Base-by-base conservation (phyloP, 1,284 basidiomycete genomes). In the Melampsora abietis-canadensis region DNA sequence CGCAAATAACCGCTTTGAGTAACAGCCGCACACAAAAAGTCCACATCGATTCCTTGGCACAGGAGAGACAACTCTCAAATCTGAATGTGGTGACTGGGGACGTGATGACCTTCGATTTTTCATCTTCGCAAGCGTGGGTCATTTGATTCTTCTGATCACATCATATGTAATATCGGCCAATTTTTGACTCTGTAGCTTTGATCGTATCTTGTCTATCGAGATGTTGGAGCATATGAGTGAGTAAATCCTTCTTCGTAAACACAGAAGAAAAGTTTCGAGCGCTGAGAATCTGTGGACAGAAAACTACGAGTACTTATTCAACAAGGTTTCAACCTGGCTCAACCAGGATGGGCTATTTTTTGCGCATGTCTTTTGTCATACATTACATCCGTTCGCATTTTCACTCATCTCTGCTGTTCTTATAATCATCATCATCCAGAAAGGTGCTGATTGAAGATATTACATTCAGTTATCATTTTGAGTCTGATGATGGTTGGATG, bases 201-300 rank as follows among this genome's bases (percentile, higher is more conserved):
- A 90, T 79, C 85, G 89, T 70, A 88, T 91, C 73, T 78, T 91
- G 10, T 88, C 88, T 19, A 90, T 91, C 76, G 90, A 91, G 86
- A 91, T 91, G 89, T 89, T 91, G 77, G 90, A 91, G 78, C 90
- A 91, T 80, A 90, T 90, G 89, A 90, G 77, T 74, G 19, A 59
- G 60, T 34, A 24, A 51, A 31, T 4, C 17, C 10, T 44, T 44
- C 40, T 44, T 15, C 0, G 7, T 15, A 14, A 15, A 44, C 40
- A 44, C 14, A 44, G 40, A 15, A 14, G 40, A 37, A 10, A 1
- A 21, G 24, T 46, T 12, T 1, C n/a, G 21, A 37, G 27, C 15
- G 12, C 10, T 21, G 46, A 21, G 14, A 24, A 19, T 21, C 8
- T 15, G 40, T 14, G 57, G 8, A 8, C 57, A 65, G 69, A 89